Evolutionary conservation across 2,329 filamentous ascomycete species (phyloP).

Genomic region (Aspergillus sp.): DNA sequence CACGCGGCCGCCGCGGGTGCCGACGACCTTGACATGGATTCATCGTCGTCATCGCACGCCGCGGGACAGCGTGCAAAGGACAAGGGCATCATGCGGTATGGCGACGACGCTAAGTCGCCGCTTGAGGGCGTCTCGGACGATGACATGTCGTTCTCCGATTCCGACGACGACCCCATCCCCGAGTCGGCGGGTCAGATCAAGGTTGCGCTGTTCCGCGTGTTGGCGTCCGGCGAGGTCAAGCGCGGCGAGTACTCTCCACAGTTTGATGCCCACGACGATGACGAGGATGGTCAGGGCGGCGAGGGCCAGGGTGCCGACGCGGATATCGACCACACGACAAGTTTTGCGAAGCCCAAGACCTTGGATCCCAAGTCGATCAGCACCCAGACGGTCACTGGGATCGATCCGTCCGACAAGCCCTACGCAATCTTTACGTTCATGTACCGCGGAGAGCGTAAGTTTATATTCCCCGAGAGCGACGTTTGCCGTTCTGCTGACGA

Average conservation of each 20-base stretch:
- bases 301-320: slow-evolving; percentile 65
- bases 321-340: slow-evolving; percentile 94
- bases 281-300: slow-evolving; percentile 63
- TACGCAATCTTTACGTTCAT: slow-evolving; percentile 98
- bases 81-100: slow-evolving; percentile 73
- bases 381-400: slow-evolving; percentile 97
- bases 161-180: slow-evolving; percentile 80
- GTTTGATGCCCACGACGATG: slow-evolving; percentile 94
- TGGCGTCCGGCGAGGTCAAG: slow-evolving; percentile 96
- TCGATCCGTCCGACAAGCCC: slow-evolving; percentile 92
- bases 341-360: slow-evolving; percentile 94
- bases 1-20: slow-evolving; percentile 61
- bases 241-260: slow-evolving; percentile 97
- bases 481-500: too few species aligned
- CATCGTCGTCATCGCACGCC: neutral
- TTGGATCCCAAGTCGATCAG: slow-evolving; percentile 96
- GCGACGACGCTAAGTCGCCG: slow-evolving; percentile 70
- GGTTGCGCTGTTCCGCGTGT: slow-evolving; percentile 90
- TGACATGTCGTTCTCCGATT: slow-evolving; percentile 65
- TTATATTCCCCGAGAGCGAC: neutral
- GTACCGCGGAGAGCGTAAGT: slow-evolving; percentile 90
- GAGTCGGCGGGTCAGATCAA: slow-evolving; percentile 98
- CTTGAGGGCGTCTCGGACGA: slow-evolving; percentile 73
- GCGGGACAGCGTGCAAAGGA: slow-evolving; percentile 30
- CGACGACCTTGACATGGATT: slow-evolving; percentile 44